Base-by-base conservation (phyloP, 495 filamentous ascomycete species). In the Hyaloscypha variabilis region DNA sequence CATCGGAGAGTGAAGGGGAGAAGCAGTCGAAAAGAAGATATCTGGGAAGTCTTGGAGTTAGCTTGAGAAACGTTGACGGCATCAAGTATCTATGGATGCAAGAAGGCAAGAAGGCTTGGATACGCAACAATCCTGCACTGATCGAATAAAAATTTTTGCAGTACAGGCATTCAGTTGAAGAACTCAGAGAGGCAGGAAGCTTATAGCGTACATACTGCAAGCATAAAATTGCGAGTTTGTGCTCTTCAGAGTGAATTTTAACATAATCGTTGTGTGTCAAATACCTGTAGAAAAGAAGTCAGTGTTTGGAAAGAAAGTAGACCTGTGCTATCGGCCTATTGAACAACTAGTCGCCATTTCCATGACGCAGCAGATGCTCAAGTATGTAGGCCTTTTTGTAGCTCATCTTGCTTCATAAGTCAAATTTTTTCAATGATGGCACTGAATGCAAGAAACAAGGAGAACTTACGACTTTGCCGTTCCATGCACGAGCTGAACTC, bases 401-500 rank as follows among this genome's bases (percentile, higher is more conserved):
- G n/a, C n/a, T n/a, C n/a, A n/a, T n/a, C n/a, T n/a, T n/a, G n/a
- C n/a, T n/a, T n/a, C n/a, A n/a, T n/a, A n/a, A n/a, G n/a, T n/a
- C n/a, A n/a, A n/a, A n/a, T n/a, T n/a, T n/a, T n/a, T 21, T 24
- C 52, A 55, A 55, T 11, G 52, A 24, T 6, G 26, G 28, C 28
- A 6, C 24, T 25, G 31, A 14, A 49, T 14, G 25, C 25, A 62
- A 25, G 42, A 31, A 52, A 17, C n/a, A 29, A 6, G 28, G 29
- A 8, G 14, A 21, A 52, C 42, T 62, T 62, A 53, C 42, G 26
- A 14, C 30, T 52, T 51, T 11, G 79, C 80, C 21, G 79, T 82
- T 23, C 60, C 66, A 62, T 83, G 81, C 55, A 82, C 75, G 11
- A 83, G 69, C 51, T 78, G 69, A 5, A 82, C 64, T 8, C 64